A percentile compares a stretch with the other conserved stretches of the same genome.
Evolutionary conservation across 345 rosid genomes (phyloP).

Genomic region (Eucalyptus tenuipes): DNA sequence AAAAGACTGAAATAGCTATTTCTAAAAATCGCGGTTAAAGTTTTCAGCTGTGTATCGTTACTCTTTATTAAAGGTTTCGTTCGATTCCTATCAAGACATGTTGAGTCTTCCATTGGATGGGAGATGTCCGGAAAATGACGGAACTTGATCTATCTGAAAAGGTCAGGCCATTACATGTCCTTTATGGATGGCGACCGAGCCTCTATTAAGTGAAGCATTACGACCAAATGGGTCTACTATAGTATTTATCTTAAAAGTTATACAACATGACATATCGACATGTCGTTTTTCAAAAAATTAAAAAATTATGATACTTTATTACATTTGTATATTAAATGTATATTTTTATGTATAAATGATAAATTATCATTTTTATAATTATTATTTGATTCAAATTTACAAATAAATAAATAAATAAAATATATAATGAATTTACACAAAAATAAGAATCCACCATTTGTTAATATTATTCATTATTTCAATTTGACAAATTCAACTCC

Average conservation of each 20-base stretch:
- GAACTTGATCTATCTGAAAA: not conserved
- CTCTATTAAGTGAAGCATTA: not conserved
- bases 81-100: not conserved
- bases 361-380: too few relatives aligned
- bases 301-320: accelerated
- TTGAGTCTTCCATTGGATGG: not conserved
- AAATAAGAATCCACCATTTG: accelerated
- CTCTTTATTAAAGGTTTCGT: not conserved
- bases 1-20: not conserved
- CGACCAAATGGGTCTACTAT: not conserved
- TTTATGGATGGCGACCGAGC: not conserved
- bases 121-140: not conserved
- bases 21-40: not conserved
- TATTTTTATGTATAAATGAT: too few relatives aligned
- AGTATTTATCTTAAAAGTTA: too few relatives aligned
- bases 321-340: too few relatives aligned
- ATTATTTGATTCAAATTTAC: too few relatives aligned
- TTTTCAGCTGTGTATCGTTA: not conserved
- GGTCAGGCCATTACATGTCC: not conserved
- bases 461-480: too few relatives aligned
- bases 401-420: too few relatives aligned
- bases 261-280: accelerated
- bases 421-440: too few relatives aligned
- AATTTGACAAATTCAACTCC: too few relatives aligned
- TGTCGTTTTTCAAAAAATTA: too few relatives aligned